Conservation (phyloP, 2,329 filamentous ascomycete genomes). For the Raffaelea deltoideospora region DNA sequence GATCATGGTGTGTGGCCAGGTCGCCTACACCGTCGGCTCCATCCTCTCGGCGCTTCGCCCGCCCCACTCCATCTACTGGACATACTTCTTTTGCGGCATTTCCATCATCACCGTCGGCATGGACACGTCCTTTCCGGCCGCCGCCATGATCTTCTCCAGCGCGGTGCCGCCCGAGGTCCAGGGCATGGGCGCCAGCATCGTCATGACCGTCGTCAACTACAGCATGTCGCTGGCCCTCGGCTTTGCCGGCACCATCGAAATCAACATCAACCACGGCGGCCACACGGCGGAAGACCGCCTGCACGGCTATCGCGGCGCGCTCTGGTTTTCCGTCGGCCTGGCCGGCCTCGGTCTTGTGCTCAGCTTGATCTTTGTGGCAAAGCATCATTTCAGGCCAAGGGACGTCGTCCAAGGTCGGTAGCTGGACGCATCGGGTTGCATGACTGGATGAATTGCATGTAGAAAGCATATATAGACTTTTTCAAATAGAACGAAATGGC, state of each 20-base stretch:
- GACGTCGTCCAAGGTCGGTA: too few species aligned
- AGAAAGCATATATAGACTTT: too few species aligned
- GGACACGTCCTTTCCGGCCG: constrained; percentile 51
- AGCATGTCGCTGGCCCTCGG: constrained; percentile 50
- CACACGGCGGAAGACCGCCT: constrained; percentile 11
- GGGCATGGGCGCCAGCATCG: constrained; percentile 33
- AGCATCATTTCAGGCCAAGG: too few species aligned
- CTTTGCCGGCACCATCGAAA: constrained; percentile 48
- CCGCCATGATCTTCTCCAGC: constrained; percentile 43
- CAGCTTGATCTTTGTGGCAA: constrained; percentile 4
- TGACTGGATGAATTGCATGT: too few species aligned
- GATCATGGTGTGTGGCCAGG: constrained; percentile 27
- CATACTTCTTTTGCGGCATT: constrained; percentile 41
- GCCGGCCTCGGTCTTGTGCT: constrained; percentile 17
- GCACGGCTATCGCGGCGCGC: constrained; percentile 19
- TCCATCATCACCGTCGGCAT: constrained; percentile 45
- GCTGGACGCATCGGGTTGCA: too few species aligned
- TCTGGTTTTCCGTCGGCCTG: constrained; percentile 24
- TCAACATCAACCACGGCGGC: constrained; percentile 15
- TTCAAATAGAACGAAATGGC: too few species aligned
- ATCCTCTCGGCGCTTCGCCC: constrained; percentile 31
- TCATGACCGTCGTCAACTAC: constrained; percentile 54
- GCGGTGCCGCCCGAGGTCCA: constrained; percentile 27
- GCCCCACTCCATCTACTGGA: constrained; percentile 45
- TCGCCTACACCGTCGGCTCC: constrained; percentile 24